Base-by-base conservation (phyloP, 257 asterid genomes). In the Catharanthus roseus region DNA sequence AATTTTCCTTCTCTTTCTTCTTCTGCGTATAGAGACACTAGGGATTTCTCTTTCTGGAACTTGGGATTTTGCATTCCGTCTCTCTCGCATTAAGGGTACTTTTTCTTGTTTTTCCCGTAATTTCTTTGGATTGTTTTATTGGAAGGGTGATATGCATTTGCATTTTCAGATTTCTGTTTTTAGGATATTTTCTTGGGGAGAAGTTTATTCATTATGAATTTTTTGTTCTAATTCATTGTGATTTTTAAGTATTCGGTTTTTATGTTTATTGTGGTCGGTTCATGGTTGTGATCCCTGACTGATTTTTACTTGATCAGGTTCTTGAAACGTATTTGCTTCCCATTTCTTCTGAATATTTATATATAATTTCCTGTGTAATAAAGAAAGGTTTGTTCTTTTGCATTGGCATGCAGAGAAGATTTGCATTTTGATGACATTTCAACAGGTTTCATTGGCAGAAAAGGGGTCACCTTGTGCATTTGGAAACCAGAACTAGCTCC, bases 51-150 rank as follows among this genome's bases (percentile, higher is more conserved):
- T 1, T 33, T 10, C n/a, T 6, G 13, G 6, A 16, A 16, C 1
- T 29, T 18, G 21, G 62, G 50, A 58, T 57, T 58, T 23, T 70
- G 31, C 56, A 70, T 15, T 41, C 38, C 29, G 26, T 70, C 15
- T 41, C n/a, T 38, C 24, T 28, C 36, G 15, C 54, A 42, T 42
- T 68, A 62, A 33, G 39, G 77, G 77, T 65, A 39, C 13, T 45
- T 21, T 42, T 18, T 9, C n/a, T n/a, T n/a, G n/a, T n/a, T 54
- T 29, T 53, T 2, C 3, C 3, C 26, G 28, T 3, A 51, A 26
- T 8, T 54, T 54, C 23, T 24, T 55, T 47, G 33, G 11, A 13
- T 44, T 21, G 5, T 12, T n/a, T 39, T 21, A n/a, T 47, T 34
- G 11, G 42, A 50, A 44, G 41, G 26, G 9, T 41, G 34, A 15